Conservation (phyloP, 2,329 filamentous ascomycete species). For the Trichophaea hybrida region DNA sequence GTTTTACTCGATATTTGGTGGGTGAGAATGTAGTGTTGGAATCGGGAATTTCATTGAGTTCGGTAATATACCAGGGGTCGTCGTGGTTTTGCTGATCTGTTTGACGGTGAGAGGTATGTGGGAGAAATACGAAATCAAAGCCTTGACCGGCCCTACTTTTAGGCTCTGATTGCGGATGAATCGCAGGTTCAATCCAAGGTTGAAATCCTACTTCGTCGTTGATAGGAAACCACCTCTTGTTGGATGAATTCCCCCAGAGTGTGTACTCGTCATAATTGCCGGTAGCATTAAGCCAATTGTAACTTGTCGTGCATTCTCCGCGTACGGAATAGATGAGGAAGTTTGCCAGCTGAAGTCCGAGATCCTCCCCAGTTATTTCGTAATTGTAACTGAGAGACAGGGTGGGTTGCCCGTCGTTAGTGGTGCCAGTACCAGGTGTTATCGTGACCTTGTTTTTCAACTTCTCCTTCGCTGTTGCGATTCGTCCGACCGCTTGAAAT, state of each 20-base stretch:
- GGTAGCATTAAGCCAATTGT: background rate
- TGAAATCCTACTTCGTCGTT: background rate
- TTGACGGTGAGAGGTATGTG: background rate
- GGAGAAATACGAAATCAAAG: background rate
- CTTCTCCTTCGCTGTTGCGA: background rate
- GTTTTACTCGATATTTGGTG: background rate
- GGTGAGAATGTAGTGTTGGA: background rate
- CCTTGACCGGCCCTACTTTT: background rate
- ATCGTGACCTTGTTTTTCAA: background rate
- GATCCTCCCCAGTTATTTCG: background rate
- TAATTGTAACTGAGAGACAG: background rate
- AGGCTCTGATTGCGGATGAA: no score
- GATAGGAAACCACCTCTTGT: no score
- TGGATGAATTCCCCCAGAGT: background rate
- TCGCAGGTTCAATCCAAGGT: background rate
- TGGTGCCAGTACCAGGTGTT: background rate
- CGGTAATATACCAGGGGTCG: background rate
- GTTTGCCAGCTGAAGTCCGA: background rate
- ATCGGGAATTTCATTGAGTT: background rate
- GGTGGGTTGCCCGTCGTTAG: background rate
- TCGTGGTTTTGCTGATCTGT: background rate
- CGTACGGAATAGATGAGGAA: background rate
- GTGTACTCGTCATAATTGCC: background rate
- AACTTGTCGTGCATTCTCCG: background rate
- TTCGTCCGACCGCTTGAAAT: background rate